Evolutionary conservation across 2,329 filamentous ascomycete genomes (phyloP).

Genomic region (Cucurbitaria berberidis): DNA sequence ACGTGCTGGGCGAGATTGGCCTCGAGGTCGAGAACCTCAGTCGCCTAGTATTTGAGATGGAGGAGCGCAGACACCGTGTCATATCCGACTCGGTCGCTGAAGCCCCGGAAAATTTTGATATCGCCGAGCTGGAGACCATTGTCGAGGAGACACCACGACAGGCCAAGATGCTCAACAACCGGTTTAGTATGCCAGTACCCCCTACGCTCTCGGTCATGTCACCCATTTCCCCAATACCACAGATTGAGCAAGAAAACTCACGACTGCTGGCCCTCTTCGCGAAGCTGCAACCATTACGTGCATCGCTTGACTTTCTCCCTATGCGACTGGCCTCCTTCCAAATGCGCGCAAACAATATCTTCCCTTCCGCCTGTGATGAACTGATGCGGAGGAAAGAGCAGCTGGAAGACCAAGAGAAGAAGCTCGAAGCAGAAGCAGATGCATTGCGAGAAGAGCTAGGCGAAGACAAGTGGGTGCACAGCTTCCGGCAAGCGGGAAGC

Average conservation of each 20-base stretch:
- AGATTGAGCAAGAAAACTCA: slow-evolving; percentile 77
- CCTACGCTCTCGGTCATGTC: slow-evolving; percentile 64
- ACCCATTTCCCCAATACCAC: slow-evolving; percentile 63
- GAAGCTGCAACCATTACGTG: slow-evolving; percentile 90
- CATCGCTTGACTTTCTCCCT: slow-evolving; percentile 92
- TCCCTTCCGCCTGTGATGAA: slow-evolving; percentile 91
- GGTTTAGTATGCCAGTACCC: slow-evolving; percentile 73
- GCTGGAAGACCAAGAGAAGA: slow-evolving; percentile 85
- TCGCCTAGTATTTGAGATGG: slow-evolving; percentile 93
- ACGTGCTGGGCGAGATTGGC: slow-evolving; percentile 89
- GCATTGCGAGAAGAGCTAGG: slow-evolving; percentile 86
- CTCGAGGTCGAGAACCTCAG: slow-evolving; percentile 82
- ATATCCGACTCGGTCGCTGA: slow-evolving; percentile 65
- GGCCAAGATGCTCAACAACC: slow-evolving; percentile 64
- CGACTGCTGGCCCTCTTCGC: slow-evolving; percentile 89
- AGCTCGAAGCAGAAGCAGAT: slow-evolving; percentile 88
- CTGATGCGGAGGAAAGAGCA: slow-evolving; percentile 75
- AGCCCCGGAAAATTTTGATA: slow-evolving; percentile 70
- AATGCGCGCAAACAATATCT: slow-evolving; percentile 74
- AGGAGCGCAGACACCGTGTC: slow-evolving; percentile 87
- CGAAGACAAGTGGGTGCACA: slow-evolving; percentile 94
- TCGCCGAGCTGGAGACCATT: slow-evolving; percentile 90
- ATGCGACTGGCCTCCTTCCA: slow-evolving; percentile 93
- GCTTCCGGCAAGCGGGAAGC: slow-evolving; percentile 89
- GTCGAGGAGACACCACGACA: slow-evolving; percentile 79